phyloP scores from a whole-genome alignment of 352 stramenopile species.

The Globisporangium polare region DNA sequence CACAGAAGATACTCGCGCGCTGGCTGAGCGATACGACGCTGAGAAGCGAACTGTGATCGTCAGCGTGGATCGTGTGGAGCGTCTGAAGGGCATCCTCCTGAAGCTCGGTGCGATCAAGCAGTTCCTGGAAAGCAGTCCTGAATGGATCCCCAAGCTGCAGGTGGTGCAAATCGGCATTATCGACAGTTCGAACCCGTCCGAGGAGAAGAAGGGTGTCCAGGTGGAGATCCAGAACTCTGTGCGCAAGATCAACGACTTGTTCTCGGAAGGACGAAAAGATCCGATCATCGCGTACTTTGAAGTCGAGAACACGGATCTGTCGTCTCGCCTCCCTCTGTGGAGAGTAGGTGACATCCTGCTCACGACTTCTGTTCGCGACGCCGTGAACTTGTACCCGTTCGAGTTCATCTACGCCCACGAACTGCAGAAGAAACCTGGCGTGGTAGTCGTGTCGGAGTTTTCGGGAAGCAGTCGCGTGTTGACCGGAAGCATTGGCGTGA shows the following conservation, averaged over 20 bases:
- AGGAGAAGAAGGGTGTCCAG: conserved; percentile 63
- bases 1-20: conserved; percentile 32
- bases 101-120: conserved; percentile 96
- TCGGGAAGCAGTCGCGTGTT: conserved; percentile 96
- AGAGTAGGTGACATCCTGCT: conserved; percentile 67
- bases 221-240: conserved; percentile 56
- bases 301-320: conserved; percentile 80
- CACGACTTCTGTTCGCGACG: conserved; percentile 75
- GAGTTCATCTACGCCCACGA: conserved; percentile 86
- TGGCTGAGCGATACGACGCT: conserved; percentile 50
- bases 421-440: conserved; percentile 66
- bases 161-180: conserved; percentile 82
- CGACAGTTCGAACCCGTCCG: conserved; percentile 65
- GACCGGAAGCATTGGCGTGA: conserved; percentile 94
- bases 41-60: conserved; percentile 83
- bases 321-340: conserved; percentile 69
- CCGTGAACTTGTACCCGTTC: conserved; percentile 83
- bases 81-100: conserved; percentile 96
- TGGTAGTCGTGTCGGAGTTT: conserved; percentile 98
- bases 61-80: conserved; percentile 94
- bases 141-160: conserved; percentile 83
- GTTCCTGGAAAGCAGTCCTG: conserved; percentile 86
- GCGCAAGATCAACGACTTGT: conserved; percentile 71
- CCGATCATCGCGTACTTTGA: conserved; percentile 68
- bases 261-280: conserved; percentile 30